A percentile compares a stretch with the other conserved stretches of the same genome.
These are phyloP conservation scores for Acanthamoeba lenticulata DNA, from an alignment of 208 protist genomes.

Conservation along the genomic window DNA sequence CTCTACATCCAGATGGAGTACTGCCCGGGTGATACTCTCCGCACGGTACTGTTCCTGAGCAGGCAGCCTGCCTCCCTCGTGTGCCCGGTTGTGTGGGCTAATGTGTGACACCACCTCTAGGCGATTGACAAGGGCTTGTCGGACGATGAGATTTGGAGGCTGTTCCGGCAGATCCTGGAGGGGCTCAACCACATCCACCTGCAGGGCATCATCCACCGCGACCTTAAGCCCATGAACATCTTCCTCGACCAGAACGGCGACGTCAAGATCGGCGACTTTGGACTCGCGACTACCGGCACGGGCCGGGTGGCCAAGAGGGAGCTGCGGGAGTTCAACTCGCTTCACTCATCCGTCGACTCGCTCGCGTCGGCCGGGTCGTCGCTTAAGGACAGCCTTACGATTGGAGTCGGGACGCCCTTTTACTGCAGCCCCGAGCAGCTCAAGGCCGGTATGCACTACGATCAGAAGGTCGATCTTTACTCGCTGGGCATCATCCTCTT, in stretches of 20 bases:
- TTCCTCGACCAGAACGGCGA: conserved; percentile 84
- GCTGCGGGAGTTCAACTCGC: not conserved
- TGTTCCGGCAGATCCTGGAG: conserved; percentile 86
- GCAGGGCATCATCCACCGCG: not conserved
- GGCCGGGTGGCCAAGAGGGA: conserved; percentile 47
- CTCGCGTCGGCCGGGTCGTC: no score
- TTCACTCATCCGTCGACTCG: not conserved
- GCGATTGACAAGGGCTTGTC: conserved; percentile 69
- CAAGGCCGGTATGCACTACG: conserved; percentile 73
- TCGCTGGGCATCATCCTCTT: conserved; percentile 87
- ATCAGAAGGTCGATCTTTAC: conserved; percentile 87
- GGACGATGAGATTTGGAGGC: conserved; percentile 78
- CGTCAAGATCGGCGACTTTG: conserved; percentile 89
- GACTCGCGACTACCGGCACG: conserved; percentile 79
- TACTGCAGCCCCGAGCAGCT: conserved; percentile 78
- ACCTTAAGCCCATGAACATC: conserved; percentile 82
- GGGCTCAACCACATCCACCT: conserved; percentile 85
- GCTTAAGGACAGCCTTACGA: conserved; percentile 19
- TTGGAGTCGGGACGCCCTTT: conserved; percentile 82
- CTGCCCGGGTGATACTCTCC: conserved; percentile 77
- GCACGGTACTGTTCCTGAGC: not conserved
- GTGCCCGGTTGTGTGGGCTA: not conserved
- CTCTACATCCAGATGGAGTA: conserved; percentile 90
- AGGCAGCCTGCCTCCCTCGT: not conserved
- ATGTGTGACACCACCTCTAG: not conserved